These are phyloP conservation scores for Casaregolazyma lundiana DNA, from an alignment of 1,139 yeast species.

Conservation along the genomic window DNA sequence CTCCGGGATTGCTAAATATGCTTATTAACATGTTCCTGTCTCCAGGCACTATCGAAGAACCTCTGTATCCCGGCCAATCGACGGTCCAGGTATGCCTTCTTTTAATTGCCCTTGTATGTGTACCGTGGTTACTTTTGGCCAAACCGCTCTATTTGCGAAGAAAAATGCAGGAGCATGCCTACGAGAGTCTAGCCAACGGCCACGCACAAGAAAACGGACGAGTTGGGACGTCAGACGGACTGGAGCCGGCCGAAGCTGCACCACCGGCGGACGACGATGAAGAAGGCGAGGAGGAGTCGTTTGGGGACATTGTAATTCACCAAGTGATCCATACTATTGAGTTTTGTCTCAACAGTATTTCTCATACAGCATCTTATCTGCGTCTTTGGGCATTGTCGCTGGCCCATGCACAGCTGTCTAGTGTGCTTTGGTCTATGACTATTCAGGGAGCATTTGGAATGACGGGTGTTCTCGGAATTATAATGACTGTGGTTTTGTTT, in stretches of 20 bases:
- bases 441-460: slow-evolving; percentile 75
- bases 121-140: slow-evolving; percentile 86
- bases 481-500: slow-evolving; percentile 71
- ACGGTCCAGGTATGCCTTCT: slow-evolving; percentile 71
- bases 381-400: slow-evolving; percentile 96
- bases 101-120: slow-evolving; percentile 76
- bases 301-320: slow-evolving; percentile 94
- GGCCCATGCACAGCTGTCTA: slow-evolving; percentile 93
- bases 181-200: slow-evolving; percentile 28
- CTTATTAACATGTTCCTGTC: slow-evolving; percentile 91
- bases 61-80: slow-evolving; percentile 78
- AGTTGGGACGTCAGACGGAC: slow-evolving; percentile 24
- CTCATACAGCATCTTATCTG: slow-evolving; percentile 96
- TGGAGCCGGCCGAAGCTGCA: slow-evolving; percentile 23
- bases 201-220: slow-evolving; percentile 16
- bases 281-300: slow-evolving; percentile 44
- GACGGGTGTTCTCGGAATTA: slow-evolving; percentile 64
- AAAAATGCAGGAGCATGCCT: slow-evolving; percentile 35
- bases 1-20: slow-evolving; percentile 94
- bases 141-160: slow-evolving; percentile 76
- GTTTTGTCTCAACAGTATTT: slow-evolving; percentile 93
- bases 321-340: slow-evolving; percentile 98
- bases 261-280: slow-evolving; percentile 32
- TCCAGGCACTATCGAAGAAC: slow-evolving; percentile 85
- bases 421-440: slow-evolving; percentile 96